Evolutionary conservation across 2,329 filamentous ascomycete genomes (phyloP).

Genomic region (Boeremia exigua): DNA sequence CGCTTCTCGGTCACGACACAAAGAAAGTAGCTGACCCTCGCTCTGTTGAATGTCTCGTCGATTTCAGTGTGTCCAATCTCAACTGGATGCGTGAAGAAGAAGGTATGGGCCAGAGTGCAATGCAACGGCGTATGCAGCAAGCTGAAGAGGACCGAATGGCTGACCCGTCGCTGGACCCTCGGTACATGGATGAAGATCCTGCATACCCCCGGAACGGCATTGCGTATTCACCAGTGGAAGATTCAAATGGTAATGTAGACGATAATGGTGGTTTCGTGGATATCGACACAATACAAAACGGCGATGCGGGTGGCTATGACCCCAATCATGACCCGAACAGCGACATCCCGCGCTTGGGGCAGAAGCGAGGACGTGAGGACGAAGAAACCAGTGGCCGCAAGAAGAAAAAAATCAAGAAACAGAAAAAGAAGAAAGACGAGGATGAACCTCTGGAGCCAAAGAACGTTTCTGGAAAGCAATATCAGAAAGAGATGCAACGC

Average conservation of each 20-base stretch:
- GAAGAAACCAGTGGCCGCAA: conserved; percentile 31
- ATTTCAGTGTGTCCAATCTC: conserved; percentile 88
- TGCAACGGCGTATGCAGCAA: conserved; percentile 59
- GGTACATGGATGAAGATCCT: conserved; percentile 53
- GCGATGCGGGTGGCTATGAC: background rate
- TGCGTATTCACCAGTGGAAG: conserved; percentile 49
- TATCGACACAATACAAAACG: conserved; percentile 3
- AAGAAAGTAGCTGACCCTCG: conserved; percentile 87
- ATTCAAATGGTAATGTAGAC: conserved; percentile 32
- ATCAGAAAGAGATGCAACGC: conserved; percentile 56
- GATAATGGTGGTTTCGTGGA: conserved; percentile 29
- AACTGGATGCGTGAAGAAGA: conserved; percentile 73
- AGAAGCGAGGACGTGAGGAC: conserved; percentile 39
- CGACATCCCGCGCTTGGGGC: conserved; percentile 37
- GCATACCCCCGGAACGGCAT: conserved; percentile 48
- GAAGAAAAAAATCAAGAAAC: conserved; percentile 31
- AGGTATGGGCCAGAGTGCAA: conserved; percentile 51
- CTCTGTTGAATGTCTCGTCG: conserved; percentile 87
- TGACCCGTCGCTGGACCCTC: conserved; percentile 54
- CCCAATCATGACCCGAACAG: conserved; percentile 8
- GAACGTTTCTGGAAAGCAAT: conserved; percentile 55
- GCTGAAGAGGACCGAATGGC: conserved; percentile 59
- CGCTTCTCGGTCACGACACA: conserved; percentile 88
- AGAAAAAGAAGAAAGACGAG: conserved; percentile 44
- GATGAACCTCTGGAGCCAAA: conserved; percentile 45